These are phyloP conservation scores for Dentipellis fragilis DNA, from an alignment of 768 basidiomycete species.

Conservation along the genomic window DNA sequence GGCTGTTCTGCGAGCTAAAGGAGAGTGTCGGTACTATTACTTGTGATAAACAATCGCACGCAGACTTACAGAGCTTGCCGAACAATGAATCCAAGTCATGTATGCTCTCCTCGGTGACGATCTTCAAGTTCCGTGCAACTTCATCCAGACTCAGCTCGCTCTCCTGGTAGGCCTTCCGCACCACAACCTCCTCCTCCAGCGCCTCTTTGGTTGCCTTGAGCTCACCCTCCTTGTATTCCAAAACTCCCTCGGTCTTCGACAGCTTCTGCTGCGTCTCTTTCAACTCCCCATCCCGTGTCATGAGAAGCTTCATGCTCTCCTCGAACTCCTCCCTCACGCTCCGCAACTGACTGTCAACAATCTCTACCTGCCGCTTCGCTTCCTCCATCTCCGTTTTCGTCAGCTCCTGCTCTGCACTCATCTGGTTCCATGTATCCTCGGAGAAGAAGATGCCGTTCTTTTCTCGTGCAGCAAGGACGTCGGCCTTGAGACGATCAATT, in stretches of 20 bases:
- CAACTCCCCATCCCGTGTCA: slow-evolving; percentile 69
- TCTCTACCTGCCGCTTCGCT: slow-evolving; percentile 71
- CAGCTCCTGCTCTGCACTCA: slow-evolving; percentile 68
- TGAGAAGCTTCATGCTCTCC: slow-evolving; percentile 70
- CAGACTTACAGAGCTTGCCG: slow-evolving; percentile 66
- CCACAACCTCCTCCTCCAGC: slow-evolving; percentile 70
- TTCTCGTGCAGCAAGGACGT: slow-evolving; percentile 84
- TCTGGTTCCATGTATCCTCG: slow-evolving; percentile 82
- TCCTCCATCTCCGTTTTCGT: slow-evolving; percentile 73
- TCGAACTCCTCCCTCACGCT: slow-evolving; percentile 86
- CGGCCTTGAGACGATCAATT: slow-evolving; percentile 86
- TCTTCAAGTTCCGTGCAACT: slow-evolving; percentile 64
- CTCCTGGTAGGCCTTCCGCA: slow-evolving; percentile 67
- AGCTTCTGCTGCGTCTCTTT: slow-evolving; percentile 49
- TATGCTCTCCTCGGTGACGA: slow-evolving; percentile 55
- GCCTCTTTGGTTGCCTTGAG: slow-evolving; percentile 46
- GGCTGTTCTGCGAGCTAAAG: slow-evolving; percentile 61
- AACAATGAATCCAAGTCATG: slow-evolving; percentile 64
- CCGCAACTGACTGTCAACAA: slow-evolving; percentile 74
- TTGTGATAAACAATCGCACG: neutral
- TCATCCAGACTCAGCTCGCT: slow-evolving; percentile 62
- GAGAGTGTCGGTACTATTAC: slow-evolving; percentile 7
- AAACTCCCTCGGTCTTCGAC: slow-evolving; percentile 35
- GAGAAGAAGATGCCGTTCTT: slow-evolving; percentile 96
- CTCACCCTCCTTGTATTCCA: slow-evolving; percentile 47